phyloP scores from a whole-genome alignment of 2,329 filamentous ascomycete genomes.

The Scedosporium boydii region DNA sequence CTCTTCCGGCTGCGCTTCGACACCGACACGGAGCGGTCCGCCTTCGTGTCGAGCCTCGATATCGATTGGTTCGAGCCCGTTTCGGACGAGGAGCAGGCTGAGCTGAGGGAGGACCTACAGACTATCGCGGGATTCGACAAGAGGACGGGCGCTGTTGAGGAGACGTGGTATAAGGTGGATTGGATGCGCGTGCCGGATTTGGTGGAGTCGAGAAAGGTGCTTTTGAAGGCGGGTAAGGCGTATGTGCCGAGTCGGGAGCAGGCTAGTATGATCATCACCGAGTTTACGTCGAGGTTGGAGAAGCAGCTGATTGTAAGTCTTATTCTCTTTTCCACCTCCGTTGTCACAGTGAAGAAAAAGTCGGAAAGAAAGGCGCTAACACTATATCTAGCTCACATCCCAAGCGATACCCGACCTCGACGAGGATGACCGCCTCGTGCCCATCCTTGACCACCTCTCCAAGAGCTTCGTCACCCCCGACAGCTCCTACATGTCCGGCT shows the following conservation, averaged over 20 bases:
- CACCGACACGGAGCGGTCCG: conserved; percentile 64
- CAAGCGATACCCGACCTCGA: conserved; percentile 84
- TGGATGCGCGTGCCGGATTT: conserved; percentile 90
- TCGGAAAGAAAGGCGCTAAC: neutral
- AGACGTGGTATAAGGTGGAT: conserved; percentile 91
- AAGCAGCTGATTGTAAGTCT: conserved; percentile 65
- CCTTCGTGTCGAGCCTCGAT: conserved; percentile 67
- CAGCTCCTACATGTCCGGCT: conserved; percentile 59
- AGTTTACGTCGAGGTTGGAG: conserved; percentile 74
- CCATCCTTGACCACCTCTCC: conserved; percentile 66
- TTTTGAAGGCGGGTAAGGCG: conserved; percentile 72
- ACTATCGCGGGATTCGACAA: conserved; percentile 28
- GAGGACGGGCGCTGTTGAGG: conserved; percentile 43
- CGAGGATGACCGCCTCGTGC: conserved; percentile 82
- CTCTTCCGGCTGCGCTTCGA: conserved; percentile 77
- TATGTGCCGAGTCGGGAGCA: conserved; percentile 87
- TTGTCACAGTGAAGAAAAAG: too few relatives aligned
- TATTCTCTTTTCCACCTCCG: neutral
- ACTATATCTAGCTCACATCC: conserved; percentile 59
- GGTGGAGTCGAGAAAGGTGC: conserved; percentile 68
- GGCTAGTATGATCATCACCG: conserved; percentile 76
- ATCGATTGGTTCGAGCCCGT: conserved; percentile 90
- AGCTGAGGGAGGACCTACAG: conserved; percentile 51
- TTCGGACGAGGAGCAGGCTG: conserved; percentile 64
- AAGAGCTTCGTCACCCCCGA: conserved; percentile 94